Base-by-base conservation (phyloP, 2,329 filamentous ascomycete species). In the Fusarium vanettenii region DNA sequence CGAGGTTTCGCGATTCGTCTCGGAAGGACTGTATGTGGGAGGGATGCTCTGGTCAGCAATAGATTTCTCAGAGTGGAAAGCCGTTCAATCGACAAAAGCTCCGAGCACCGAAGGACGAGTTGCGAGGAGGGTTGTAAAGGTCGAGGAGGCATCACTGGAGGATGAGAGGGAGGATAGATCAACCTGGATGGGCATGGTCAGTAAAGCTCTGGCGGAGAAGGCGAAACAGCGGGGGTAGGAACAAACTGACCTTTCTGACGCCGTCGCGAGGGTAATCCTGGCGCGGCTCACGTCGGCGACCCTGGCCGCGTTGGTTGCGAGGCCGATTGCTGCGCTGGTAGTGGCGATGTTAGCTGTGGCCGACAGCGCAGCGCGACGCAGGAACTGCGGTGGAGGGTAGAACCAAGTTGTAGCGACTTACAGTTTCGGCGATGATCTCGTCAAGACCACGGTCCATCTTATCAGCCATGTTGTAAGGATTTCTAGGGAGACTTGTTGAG, bases 221-320 rank as follows among this genome's bases (percentile, higher is more conserved):
- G 33, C 31, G 50, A 41, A n/a, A 20, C 52, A 8, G 55, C 18
- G 29, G 41, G 31, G 39, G 41, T 29, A 50, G 20, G n/a, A 60
- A 59, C 57, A 60, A 43, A 69, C 80, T 55, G 83, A 96, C 95
- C 95, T 97, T 97, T 95, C 92, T 95, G 83, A 96, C 90, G 85
- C 94, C 94, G 86, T 97, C 94, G 85, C 94, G 92, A 80, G 93
- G 93, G 79, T 89, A 92, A 41, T 86, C 83, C 45, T 81, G 82
- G 65, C 84, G 83, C 39, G 84, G 80, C 56, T 79, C 76, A 65
- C 80, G 83, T 65, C 82, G 81, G 71, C 82, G 81, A 68, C 81
- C 79, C 61, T 81, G 77, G 20, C 80, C 78, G 10, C 83, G 81
- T 66, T 82, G 78, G 76, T 81, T 82, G 72, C 82, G 81, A 78